phyloP scores from a whole-genome alignment of 2,329 filamentous ascomycete species.

The Celoporthe dispersa region DNA sequence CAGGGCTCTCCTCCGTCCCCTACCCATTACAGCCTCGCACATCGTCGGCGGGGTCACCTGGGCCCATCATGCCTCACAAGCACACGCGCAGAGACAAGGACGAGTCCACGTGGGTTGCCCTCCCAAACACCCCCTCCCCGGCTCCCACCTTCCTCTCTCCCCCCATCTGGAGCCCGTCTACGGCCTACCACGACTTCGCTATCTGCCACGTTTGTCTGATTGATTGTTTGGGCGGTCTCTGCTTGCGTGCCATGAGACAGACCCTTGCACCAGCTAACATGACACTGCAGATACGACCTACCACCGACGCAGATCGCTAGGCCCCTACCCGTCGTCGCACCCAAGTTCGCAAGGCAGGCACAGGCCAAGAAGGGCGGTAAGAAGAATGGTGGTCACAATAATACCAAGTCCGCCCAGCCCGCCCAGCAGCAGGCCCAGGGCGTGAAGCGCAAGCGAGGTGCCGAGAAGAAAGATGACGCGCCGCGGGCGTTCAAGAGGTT shows the following conservation, averaged over 20 bases:
- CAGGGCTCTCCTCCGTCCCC: background rate
- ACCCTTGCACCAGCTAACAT: constrained; percentile 10
- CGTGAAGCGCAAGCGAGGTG: constrained; percentile 52
- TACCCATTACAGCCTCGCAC: background rate
- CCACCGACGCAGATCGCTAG: constrained; percentile 54
- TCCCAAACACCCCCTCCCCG: constrained; percentile 12
- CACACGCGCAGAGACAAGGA: constrained; percentile 71
- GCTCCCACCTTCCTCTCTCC: background rate
- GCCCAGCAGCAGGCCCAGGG: constrained; percentile 42
- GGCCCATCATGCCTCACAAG: constrained; percentile 77
- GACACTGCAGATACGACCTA: constrained; percentile 51
- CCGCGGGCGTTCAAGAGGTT: constrained; percentile 86
- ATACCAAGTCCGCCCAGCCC: constrained; percentile 35
- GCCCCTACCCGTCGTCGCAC: constrained; percentile 52
- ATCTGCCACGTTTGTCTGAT: background rate
- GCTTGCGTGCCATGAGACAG: background rate
- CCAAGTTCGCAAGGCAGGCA: constrained; percentile 28
- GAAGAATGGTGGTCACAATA: constrained; percentile 54
- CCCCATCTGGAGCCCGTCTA: background rate
- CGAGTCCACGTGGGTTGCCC: constrained; percentile 50
- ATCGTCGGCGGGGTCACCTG: constrained; percentile 4
- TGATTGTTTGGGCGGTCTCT: background rate
- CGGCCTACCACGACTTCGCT: constrained; percentile 6
- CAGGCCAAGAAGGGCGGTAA: constrained; percentile 17
- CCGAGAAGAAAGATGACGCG: constrained; percentile 69